Base-by-base conservation (phyloP, 148 eudicot species). In the Linanthus parryae region DNA sequence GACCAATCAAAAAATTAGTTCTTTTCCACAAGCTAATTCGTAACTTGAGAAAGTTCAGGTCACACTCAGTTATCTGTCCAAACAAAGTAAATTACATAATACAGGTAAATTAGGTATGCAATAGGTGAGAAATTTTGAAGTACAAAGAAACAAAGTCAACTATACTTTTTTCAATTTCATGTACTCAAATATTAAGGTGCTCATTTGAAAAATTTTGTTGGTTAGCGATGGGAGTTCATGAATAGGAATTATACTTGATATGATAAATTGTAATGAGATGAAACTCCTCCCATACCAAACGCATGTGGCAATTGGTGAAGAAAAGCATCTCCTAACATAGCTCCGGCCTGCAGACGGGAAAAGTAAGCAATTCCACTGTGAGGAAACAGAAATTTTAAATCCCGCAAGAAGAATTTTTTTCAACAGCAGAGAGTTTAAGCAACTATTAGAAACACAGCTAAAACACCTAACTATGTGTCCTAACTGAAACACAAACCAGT, bases 261-360 rank as follows among this genome's bases (percentile, higher is more conserved):
- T n/a, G n/a, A n/a, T n/a, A n/a, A n/a, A n/a, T n/a, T n/a, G n/a
- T n/a, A n/a, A n/a, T n/a, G n/a, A n/a, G n/a, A n/a, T n/a, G n/a
- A 24, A 45, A 53, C 35, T 31, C 12, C 25, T 50, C 31, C 26
- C 58, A 48, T 77, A 77, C 89, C 85, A 68, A 81, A 91, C 59
- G 98, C 95, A 71, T 91, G 98, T 34, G 95, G 98, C 49, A 91
- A 49, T 67, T 91, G 98, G 75, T 91, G 98, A 74, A 91, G 78
- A 75, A 91, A 91, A 48, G 98, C 95, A 71, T 91, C 95, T 13
- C 98, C 98, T 42, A 91, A 66, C 98, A 86, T 91, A n/a, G 98
- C 98, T 71, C 98, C 98, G 23, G 98, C 98, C 98, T 91, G 80
- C 63, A 71, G 48, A 63, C 23, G 44, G 44, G 29, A 40, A 62